These are phyloP conservation scores for Silene vulgaris DNA, from an alignment of 179 eudicot genomes.

Conservation along the genomic window DNA sequence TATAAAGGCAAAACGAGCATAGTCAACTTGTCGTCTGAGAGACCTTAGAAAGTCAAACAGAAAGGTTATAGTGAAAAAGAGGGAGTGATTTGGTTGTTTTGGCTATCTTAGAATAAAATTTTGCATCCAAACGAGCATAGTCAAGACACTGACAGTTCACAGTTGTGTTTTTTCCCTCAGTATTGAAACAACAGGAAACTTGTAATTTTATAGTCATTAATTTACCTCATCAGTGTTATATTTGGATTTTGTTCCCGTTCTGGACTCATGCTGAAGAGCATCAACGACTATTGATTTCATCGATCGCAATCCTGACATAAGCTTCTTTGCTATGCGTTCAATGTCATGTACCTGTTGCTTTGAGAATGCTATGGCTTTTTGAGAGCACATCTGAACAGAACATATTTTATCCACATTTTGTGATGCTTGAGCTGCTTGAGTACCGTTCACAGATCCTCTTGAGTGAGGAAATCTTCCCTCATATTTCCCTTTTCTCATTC, in stretches of 20 bases:
- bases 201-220: neutral
- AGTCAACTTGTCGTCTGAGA: neutral
- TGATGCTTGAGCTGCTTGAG: constrained; percentile 34
- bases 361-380: constrained; percentile 74
- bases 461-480: constrained; percentile 27
- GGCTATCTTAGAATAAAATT: neutral
- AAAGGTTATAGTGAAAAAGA: neutral
- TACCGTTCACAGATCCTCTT: constrained; percentile 36
- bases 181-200: neutral
- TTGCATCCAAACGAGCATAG: neutral
- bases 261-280: constrained; percentile 45
- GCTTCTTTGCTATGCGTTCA: constrained; percentile 63
- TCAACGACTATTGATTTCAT: constrained; percentile 70
- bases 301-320: constrained; percentile 59
- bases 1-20: neutral
- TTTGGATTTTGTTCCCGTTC: constrained; percentile 42
- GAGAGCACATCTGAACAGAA: constrained; percentile 54
- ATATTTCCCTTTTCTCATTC: constrained; percentile 31
- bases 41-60: neutral
- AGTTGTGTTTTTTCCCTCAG: neutral
- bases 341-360: constrained; percentile 76
- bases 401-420: constrained; percentile 41
- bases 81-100: neutral
- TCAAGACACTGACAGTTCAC: neutral
- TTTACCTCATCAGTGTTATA: constrained; percentile 62